Evolutionary conservation across 108 stramenopile species (phyloP), one percentile per base, ranked within the genome.

Genomic region (Skeletonema marinoi): DNA sequence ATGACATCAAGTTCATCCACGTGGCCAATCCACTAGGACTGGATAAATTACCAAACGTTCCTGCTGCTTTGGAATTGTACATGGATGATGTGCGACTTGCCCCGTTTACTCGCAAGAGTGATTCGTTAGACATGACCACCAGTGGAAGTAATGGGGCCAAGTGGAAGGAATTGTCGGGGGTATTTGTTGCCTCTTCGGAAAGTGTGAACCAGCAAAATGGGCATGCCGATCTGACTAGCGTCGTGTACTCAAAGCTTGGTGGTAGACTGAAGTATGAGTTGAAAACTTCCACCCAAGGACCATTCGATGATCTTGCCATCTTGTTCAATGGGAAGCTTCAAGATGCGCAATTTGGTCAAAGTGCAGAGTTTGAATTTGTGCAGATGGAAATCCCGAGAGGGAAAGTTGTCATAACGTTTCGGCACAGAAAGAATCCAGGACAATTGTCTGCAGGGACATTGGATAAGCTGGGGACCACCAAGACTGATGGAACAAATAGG

Each of bases 391-490:
- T 82, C 31, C 81, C 75, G 8, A 60, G 1, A 21, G 81, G 81
- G 42, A 82, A 82, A 66, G 67, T 64, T 16, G 63, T 35, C 0
- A 41, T 82, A 35, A 73, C 71, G 13, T 69, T 82, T 14, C 65
- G 59, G 32, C 81, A 82, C 42, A 36, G 81, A n/a, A 82, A 82
- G 71, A 77, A 82, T 82, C 75, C 81, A 10, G 81, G 81, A 11
- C 30, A 54, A 12, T 77, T 82, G 54, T 46, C 60, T 68, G 10
- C 1, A 17, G 38, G 4, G 13, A 6, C 76, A 58, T 48, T 82
- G 25, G 46, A 68, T 31, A 64, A 41, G 35, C 60, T 82, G 66
- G 75, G 81, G 0, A 29, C 8, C 21, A 71, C 63, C 0, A 59
- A 41, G n/a, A 75, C 74, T 32, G 48, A 66, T 13, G 68, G 76